Conservation (phyloP, 1,284 basidiomycete species). For the Wallemia ichthyophaga region DNA sequence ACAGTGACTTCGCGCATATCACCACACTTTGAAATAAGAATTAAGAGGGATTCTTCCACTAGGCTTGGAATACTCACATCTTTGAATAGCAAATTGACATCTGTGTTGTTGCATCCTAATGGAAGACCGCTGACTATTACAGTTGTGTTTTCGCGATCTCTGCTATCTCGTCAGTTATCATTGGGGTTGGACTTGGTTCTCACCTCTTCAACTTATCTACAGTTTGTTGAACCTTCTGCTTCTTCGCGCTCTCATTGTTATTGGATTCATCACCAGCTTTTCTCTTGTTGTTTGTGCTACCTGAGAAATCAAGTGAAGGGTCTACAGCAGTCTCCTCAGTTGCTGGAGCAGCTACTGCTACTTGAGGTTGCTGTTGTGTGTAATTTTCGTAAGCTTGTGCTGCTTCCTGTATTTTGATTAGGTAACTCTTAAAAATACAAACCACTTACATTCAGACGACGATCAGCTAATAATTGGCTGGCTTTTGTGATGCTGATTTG, state of each 20-base stretch:
- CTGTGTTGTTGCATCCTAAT: constrained; percentile 26
- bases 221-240: constrained; percentile 28
- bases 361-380: neutral
- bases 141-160: constrained; percentile 84
- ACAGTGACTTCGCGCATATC: constrained; percentile 46
- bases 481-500: constrained; percentile 9
- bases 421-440: neutral
- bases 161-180: constrained; percentile 12
- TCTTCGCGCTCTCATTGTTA: constrained; percentile 20
- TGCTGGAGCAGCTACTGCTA: neutral
- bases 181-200: neutral
- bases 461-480: neutral
- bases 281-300: constrained; percentile 7
- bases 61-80: too few species aligned
- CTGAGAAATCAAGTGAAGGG: neutral
- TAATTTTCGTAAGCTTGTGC: neutral
- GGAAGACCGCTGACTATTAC: constrained; percentile 56
- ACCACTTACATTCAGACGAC: neutral
- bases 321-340: neutral
- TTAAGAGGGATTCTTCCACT: too few species aligned
- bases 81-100: constrained; percentile 44
- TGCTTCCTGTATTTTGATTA: neutral
- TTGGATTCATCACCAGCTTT: constrained; percentile 7
- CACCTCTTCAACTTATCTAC: constrained; percentile 3
- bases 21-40: too few species aligned